Evolutionary conservation across 352 stramenopile species (phyloP), one percentile per base, ranked within the genome.

Genomic region (Phytophthora hibernalis): DNA sequence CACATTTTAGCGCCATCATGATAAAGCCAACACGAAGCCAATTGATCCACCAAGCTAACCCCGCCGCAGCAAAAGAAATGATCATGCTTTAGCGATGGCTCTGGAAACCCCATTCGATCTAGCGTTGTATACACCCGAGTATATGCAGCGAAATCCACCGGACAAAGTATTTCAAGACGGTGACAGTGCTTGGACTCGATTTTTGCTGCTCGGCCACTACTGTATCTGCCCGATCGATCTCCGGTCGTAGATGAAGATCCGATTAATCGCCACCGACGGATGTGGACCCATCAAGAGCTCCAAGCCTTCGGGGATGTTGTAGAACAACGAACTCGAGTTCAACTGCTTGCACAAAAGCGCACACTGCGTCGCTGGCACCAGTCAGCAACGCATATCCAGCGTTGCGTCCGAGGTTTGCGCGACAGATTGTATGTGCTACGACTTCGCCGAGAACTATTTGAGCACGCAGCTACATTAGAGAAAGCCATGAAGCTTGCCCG

Each of bases 261-360:
- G 1, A 67, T 61, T 10, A 69, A 86, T 28, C 54, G 31, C n/a
- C 43, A 42, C 2, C 77, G 72, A 7, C 73, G 68, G n/a, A 66
- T 89, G 13, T 91, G 80, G 82, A 82, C 77, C 0, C 56, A 65
- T 16, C 51, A 72, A 16, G 65, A 92, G 50, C 77, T 91, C 12
- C 30, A 72, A 21, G 16, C 3, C 13, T 91, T 90, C 40, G 70
- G 68, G 30, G 55, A 75, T 6, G 53, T 65, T 2, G 75, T 91
- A 7, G 71, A 81, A 26, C 33, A 63, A 16, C 77, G 80, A 3
- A 81, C 76, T 3, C 35, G 58, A 30, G 37, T 57, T 51, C 66
- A 87, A 12, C 45, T 91, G 3, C 15, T 49, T 15, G 22, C 54
- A 16, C 86, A 90, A 54, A 69, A 88, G 13, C 28, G 38, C 2